Conservation (phyloP, 2,329 filamentous ascomycete genomes). For the Neurospora sp. region DNA sequence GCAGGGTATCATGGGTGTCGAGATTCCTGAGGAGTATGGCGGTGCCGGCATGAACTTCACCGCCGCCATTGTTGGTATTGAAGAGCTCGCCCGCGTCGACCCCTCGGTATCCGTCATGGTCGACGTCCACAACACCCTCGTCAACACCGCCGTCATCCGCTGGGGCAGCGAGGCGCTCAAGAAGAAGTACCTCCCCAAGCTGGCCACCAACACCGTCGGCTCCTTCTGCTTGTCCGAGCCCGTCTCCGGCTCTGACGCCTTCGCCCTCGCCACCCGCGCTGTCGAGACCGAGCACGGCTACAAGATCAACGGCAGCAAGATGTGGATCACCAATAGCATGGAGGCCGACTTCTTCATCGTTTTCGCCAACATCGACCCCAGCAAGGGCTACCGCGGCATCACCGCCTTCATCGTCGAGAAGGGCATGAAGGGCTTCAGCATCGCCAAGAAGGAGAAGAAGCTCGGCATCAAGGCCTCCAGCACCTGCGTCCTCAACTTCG, state of each 20-base stretch:
- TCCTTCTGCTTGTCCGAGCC: conserved; percentile 93
- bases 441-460: conserved; percentile 99
- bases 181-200: conserved; percentile 78
- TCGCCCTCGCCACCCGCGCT: conserved; percentile 86
- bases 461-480: conserved; percentile 91
- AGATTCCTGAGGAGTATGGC: conserved; percentile 95
- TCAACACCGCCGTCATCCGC: conserved; percentile 86
- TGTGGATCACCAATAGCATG: conserved; percentile 99
- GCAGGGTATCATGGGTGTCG: conserved; percentile 92
- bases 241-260: conserved; percentile 87
- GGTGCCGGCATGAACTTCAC: conserved; percentile 99
- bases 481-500: conserved; percentile 95
- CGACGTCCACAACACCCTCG: conserved; percentile 96
- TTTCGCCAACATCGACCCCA: conserved; percentile 88
- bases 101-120: conserved; percentile 91
- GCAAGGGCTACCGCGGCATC: conserved; percentile 93
- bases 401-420: conserved; percentile 94
- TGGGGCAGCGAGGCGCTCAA: conserved; percentile 69
- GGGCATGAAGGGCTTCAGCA: conserved; percentile 75
- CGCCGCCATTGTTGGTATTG: conserved; percentile 87
- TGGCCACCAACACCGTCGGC: conserved; percentile 82
- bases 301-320: conserved; percentile 84
- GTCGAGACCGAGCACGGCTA: conserved; percentile 75
- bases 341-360: conserved; percentile 95
- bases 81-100: conserved; percentile 89